A percentile compares a stretch with the other conserved stretches of the same genome.
Conservation (phyloP, 2,329 filamentous ascomycete genomes). For the Lecanicillium sp. region DNA sequence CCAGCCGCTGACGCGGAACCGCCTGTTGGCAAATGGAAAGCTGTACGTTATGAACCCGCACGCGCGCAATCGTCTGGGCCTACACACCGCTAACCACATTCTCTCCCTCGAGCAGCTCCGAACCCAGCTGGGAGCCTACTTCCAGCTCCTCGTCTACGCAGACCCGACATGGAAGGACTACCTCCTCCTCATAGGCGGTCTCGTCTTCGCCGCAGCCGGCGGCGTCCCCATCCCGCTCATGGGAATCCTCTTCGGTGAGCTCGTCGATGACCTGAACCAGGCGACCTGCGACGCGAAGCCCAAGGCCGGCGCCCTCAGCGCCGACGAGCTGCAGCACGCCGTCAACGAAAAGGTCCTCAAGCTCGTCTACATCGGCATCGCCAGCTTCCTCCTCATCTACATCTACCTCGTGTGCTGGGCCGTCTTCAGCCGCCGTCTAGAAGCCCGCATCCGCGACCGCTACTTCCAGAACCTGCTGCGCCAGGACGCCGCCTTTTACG, state of each 20-base stretch:
- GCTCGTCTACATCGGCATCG: slow-evolving; percentile 57
- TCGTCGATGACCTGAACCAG: slow-evolving; percentile 53
- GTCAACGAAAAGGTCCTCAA: slow-evolving; percentile 52
- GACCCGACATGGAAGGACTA: slow-evolving; percentile 35
- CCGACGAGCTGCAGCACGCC: slow-evolving; percentile 26
- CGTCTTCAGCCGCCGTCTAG: slow-evolving; percentile 54
- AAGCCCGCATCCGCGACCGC: slow-evolving; percentile 52
- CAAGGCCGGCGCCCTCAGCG: slow-evolving; percentile 14
- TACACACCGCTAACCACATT: background rate
- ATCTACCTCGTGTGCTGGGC: slow-evolving; percentile 57
- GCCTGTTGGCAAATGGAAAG: background rate
- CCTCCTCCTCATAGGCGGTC: slow-evolving; percentile 32
- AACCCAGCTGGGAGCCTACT: slow-evolving; percentile 28
- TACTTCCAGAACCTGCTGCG: slow-evolving; percentile 52
- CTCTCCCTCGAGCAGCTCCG: background rate
- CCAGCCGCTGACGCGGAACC: background rate
- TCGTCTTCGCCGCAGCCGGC: slow-evolving; percentile 43
- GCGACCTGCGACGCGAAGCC: slow-evolving; percentile 39
- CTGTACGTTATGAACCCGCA: background rate
- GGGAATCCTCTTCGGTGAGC: slow-evolving; percentile 56
- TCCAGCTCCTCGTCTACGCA: slow-evolving; percentile 37
- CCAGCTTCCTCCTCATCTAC: slow-evolving; percentile 57
- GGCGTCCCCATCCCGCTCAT: slow-evolving; percentile 57
- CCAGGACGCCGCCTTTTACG: slow-evolving; percentile 58
- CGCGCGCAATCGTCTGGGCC: too few relatives aligned